Conservation (phyloP, 441 rosid species). For the Rhodomyrtus psidioides region DNA sequence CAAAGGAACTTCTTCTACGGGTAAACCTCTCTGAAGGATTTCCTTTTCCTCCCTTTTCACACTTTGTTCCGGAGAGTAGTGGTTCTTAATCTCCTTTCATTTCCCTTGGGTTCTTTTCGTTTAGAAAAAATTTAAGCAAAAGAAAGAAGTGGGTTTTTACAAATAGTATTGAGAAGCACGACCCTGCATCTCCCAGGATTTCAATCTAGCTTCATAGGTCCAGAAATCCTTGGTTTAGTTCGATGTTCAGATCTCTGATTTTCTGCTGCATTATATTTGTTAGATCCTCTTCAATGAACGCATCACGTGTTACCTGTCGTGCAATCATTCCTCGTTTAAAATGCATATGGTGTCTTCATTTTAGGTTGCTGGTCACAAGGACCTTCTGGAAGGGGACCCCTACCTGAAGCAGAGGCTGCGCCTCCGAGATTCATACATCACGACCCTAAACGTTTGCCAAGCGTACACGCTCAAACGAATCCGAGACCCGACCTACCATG, state of each 20-base stretch:
- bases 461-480: conserved; percentile 88
- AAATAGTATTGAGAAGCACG: background rate
- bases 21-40: conserved; percentile 15
- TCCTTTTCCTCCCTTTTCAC: background rate
- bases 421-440: conserved; percentile 80
- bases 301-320: background rate
- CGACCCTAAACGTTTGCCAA: conserved; percentile 85
- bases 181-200: background rate
- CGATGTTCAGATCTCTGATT: background rate
- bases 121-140: background rate
- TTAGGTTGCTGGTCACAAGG: conserved; percentile 78
- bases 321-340: background rate
- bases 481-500: conserved; percentile 71
- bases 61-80: background rate
- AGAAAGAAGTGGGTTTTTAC: background rate
- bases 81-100: background rate
- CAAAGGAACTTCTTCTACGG: conserved; percentile 77
- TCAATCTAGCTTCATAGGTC: background rate
- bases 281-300: background rate
- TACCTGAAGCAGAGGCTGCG: conserved; percentile 87
- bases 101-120: background rate
- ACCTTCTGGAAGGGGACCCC: conserved; percentile 89
- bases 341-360: too few relatives aligned
- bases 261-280: background rate
- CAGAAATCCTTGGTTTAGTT: background rate